Base-by-base conservation (phyloP, 202 grass and related monocot species). In the Dendrocalamus latiflorus region DNA sequence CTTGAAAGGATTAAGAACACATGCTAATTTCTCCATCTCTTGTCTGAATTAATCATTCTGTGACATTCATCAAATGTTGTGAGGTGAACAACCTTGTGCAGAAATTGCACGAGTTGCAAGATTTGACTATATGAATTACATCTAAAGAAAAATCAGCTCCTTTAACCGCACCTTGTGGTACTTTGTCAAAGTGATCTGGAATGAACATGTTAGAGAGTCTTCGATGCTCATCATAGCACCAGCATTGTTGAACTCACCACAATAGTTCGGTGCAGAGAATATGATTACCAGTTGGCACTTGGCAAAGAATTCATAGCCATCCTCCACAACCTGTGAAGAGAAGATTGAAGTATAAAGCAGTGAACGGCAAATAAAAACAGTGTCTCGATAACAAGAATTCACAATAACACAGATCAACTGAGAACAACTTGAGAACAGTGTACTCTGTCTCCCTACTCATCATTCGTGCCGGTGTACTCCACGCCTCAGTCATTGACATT, bases 211-310 rank as follows among this genome's bases (percentile, higher is more conserved):
- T 51, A 98, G 76, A 15, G 88, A 89, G 49, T 91, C 92, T 21
- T 98, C 95, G 30, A 98, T 86, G 78, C 88, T 93, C 95, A 98
- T 98, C 88, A 98, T 93, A 57, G 95, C 92, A 77, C 95, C 92
- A 33, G 90, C 88, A 86, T 98, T 98, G 60, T 98, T 88, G 8
- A 98, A 98, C 81, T 98, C 88, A 22, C 95, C 95, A 33, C 94
- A 97, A 24, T 95, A 95, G 81, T 95, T 97, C 4, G 92, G 94
- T 55, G 94, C 92, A 43, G 94, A 97, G 86, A 97, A 97, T 88
- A 97, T 88, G 6, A 92, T 97, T 79, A 97, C 92, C 48, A 97
- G 81, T 51, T 93, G 92, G 45, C 88, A 87, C 34, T 88, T 89
- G 13, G 95, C 92, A 77, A 98, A 98, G 76, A 98, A 98, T 82